These are phyloP conservation scores for Alternaria triticina DNA, from an alignment of 2,329 filamentous ascomycete species.

Conservation along the genomic window DNA sequence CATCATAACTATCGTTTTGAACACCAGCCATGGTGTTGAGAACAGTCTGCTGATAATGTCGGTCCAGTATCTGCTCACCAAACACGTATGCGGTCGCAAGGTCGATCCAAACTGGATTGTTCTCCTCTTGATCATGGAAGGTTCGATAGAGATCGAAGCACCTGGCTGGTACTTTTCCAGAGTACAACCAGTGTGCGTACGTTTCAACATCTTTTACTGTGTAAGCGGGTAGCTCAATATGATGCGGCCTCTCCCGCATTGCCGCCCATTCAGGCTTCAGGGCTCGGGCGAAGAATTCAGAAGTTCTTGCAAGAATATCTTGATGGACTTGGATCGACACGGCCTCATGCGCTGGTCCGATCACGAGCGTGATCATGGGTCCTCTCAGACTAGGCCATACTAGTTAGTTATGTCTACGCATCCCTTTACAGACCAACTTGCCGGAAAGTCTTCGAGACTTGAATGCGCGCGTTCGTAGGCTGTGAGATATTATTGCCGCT, in stretches of 20 bases:
- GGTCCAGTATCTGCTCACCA: constrained; percentile 5
- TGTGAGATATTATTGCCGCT: not conserved
- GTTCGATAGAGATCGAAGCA: not conserved
- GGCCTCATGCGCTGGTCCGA: not conserved
- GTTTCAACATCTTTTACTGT: not conserved
- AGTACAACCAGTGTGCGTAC: constrained; percentile 4
- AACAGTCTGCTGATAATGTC: not conserved
- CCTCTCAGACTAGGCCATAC: not conserved
- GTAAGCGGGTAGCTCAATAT: constrained; percentile 3
- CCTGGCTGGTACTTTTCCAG: constrained; percentile 2
- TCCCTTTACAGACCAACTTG: not conserved
- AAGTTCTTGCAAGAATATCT: constrained; percentile 1
- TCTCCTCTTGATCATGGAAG: not conserved
- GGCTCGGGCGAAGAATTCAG: constrained; percentile 6
- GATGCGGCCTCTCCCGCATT: not conserved
- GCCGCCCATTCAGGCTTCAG: constrained; percentile 5
- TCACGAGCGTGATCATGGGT: not conserved
- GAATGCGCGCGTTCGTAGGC: not conserved
- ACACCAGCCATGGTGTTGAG: not conserved
- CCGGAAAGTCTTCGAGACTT: not conserved
- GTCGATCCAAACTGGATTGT: constrained; percentile 4
- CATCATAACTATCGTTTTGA: not conserved
- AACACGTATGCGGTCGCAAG: constrained; percentile 6
- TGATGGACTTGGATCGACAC: constrained; percentile 4
- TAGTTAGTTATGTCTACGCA: not conserved